Percentiles rank a stretch among this genome's conserved stretches.
These are phyloP conservation scores for Crithidia thermophila DNA, from an alignment of 208 protist species.

Conservation along the genomic window DNA sequence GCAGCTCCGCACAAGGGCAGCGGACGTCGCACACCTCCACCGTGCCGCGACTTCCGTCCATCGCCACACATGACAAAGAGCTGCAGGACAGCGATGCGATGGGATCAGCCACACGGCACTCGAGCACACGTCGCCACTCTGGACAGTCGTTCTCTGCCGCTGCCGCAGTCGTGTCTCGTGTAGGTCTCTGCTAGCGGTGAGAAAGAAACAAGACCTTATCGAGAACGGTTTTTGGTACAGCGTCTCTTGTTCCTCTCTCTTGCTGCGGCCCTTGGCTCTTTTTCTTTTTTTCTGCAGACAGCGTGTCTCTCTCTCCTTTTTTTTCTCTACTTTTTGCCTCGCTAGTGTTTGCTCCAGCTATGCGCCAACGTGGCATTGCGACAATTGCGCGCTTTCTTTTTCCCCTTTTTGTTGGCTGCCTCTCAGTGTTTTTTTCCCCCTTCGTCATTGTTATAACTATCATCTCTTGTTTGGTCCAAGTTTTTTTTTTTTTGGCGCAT, in stretches of 20 bases:
- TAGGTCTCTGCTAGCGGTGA: neutral
- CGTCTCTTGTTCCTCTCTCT: no score
- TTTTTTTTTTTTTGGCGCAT: conserved; percentile 9
- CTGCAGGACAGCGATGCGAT: neutral
- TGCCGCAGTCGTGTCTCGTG: neutral
- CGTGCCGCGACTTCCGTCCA: neutral
- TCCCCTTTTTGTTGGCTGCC: neutral
- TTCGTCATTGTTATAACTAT: neutral
- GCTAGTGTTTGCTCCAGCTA: neutral
- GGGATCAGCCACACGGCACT: neutral
- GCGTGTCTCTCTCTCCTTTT: no score
- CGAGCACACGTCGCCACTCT: neutral
- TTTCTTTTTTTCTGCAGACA: neutral
- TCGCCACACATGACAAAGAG: neutral
- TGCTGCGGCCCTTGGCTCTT: neutral
- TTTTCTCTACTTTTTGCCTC: neutral
- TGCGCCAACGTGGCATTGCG: no score
- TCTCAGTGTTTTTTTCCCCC: neutral
- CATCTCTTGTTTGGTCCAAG: neutral
- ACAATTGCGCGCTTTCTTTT: conserved; percentile 10
- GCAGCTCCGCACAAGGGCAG: no score
- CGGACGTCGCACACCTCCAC: neutral
- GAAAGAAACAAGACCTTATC: no score
- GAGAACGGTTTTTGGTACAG: no score
- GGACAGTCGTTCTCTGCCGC: neutral